Evolutionary conservation across 768 basidiomycete genomes (phyloP).

Genomic region (Lepiota venenata): DNA sequence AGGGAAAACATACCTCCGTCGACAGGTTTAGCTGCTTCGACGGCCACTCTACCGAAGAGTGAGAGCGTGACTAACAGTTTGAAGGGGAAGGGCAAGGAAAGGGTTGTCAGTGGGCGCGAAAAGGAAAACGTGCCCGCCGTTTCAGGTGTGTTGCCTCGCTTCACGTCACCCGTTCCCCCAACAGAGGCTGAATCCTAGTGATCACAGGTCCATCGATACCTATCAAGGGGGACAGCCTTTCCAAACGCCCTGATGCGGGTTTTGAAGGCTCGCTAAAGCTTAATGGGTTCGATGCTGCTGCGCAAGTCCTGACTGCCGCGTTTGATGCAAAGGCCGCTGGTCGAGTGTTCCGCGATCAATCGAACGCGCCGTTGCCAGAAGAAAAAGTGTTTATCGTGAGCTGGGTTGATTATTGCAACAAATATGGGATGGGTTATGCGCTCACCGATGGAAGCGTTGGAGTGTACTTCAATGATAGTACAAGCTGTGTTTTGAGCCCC

Average conservation of each 20-base stretch:
- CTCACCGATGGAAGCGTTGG: conserved; percentile 93
- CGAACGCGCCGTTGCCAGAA: conserved; percentile 28
- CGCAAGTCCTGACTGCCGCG: conserved; percentile 46
- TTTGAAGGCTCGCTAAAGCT: conserved; percentile 23
- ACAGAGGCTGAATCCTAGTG: background rate
- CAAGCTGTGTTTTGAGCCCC: conserved; percentile 78
- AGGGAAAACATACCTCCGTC: conserved; percentile 17
- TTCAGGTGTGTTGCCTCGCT: background rate
- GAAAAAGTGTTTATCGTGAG: conserved; percentile 91
- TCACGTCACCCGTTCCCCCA: background rate
- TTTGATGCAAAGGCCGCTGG: conserved; percentile 68
- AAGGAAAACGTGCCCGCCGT: conserved; percentile 30
- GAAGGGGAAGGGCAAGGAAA: conserved; percentile 12
- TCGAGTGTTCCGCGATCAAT: conserved; percentile 55
- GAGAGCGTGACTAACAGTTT: background rate
- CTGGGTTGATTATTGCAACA: conserved; percentile 99
- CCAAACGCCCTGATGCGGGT: conserved; percentile 4
- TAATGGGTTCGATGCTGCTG: conserved; percentile 68
- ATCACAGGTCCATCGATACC: background rate
- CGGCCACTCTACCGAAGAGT: conserved; percentile 7
- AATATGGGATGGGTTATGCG: conserved; percentile 99
- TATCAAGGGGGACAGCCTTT: background rate
- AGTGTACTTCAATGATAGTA: conserved; percentile 96
- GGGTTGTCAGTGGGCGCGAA: conserved; percentile 14
- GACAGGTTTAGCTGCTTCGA: background rate